These are phyloP conservation scores for Trametes meyenii DNA, from an alignment of 768 basidiomycete species.

Conservation along the genomic window DNA sequence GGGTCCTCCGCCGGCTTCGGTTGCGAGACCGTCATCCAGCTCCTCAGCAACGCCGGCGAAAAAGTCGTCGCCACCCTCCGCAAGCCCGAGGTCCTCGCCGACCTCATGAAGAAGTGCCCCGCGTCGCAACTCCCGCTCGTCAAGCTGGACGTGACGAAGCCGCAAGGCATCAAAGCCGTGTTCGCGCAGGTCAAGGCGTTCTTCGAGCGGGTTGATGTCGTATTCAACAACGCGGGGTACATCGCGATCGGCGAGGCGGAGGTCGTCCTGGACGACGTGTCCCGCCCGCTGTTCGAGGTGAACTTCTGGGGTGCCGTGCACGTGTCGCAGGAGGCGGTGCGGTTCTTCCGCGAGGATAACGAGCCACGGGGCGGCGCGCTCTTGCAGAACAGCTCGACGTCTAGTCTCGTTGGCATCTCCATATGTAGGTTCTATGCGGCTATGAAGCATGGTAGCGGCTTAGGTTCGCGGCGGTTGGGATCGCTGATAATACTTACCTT, in stretches of 20 bases:
- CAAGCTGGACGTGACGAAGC: constrained; percentile 43
- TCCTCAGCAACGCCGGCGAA: constrained; percentile 40
- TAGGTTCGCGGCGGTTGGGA: no score
- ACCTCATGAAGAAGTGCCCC: constrained; percentile 26
- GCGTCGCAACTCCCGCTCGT: constrained; percentile 40
- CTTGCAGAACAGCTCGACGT: constrained; percentile 41
- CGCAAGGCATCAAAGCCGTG: constrained; percentile 38
- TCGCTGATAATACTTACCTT: not conserved
- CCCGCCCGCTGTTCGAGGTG: constrained; percentile 41
- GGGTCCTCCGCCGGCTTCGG: constrained; percentile 47
- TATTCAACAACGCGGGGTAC: constrained; percentile 47
- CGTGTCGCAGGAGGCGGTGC: constrained; percentile 28
- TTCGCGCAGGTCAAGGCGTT: constrained; percentile 39
- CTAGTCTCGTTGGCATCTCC: constrained; percentile 28
- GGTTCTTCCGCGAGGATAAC: constrained; percentile 35
- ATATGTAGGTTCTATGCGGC: constrained; percentile 30
- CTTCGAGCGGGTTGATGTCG: constrained; percentile 49
- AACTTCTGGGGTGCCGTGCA: constrained; percentile 31
- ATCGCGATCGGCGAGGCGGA: constrained; percentile 42
- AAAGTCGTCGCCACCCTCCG: constrained; percentile 47
- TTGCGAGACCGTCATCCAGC: constrained; percentile 37
- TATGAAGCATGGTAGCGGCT: constrained; percentile 22
- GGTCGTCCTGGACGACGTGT: constrained; percentile 35
- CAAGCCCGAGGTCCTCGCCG: constrained; percentile 32
- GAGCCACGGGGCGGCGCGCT: constrained; percentile 35